Base-by-base conservation (phyloP, 768 basidiomycete genomes). In the Macrolepiota albuminosa region DNA sequence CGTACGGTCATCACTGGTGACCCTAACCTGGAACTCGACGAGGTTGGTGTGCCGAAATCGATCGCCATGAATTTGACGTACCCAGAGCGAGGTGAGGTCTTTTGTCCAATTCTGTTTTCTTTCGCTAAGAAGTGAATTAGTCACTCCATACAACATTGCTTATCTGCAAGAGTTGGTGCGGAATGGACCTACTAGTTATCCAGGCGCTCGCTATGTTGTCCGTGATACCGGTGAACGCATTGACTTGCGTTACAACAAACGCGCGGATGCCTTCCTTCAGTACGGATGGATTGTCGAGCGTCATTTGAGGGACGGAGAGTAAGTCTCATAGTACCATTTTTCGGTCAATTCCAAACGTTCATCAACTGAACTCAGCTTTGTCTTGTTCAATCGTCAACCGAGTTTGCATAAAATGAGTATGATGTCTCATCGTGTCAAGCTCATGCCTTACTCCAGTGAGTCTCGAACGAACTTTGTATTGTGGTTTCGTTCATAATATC, bases 401-500 rank as follows among this genome's bases (percentile, higher is more conserved):
- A 91, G 88, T 82, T 75, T 98, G 73, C 97, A 99, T 74, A 99
- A 99, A 75, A 98, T 98, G 97, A 96, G 94, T 81, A 98, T 98
- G 97, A 98, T 98, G 97, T 92, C 92, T 73, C 97, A 98, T 77
- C 87, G 95, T 39, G 92, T 98, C 34, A 93, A 91, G 68, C 77
- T 98, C 61, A 97, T 98, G 95, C 91, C 93, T 13, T 98, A 98
- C 75, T 98, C 95, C 24, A 98, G 93, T 95, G 68, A 72, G 93
- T 82, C 8, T 13, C 39, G 13, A 14, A 48, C 10, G 29, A 4
- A 34, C 42, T 33, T 43, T 9, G 57, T 42, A 34, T 26, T 58
- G 8, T 39, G 29, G 6, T 21, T 55, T 24, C 40, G 40, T 57
- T 66, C 21, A 61, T 67, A 21, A 49, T 63, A n/a, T 54, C 47